Evolutionary conservation across 306 rosid species (phyloP).

Genomic region (Malus fusca): DNA sequence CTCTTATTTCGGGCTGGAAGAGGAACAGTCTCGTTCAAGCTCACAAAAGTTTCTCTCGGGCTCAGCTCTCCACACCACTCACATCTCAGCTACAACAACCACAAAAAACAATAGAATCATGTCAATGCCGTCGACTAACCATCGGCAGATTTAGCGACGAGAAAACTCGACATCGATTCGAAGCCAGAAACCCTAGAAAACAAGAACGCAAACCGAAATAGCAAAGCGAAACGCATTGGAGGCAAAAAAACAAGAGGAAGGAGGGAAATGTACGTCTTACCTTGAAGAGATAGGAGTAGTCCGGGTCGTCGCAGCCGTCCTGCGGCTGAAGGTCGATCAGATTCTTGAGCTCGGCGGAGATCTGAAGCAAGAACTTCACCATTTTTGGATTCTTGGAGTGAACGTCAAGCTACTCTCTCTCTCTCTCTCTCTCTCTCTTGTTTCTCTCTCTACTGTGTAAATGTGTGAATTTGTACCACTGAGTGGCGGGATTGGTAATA

Average conservation of each 20-base stretch:
- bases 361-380: conserved; percentile 74
- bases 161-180: not conserved
- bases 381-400: conserved; percentile 21
- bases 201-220: not conserved
- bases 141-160: not conserved
- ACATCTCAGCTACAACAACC: conserved; percentile 53
- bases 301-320: conserved; percentile 74
- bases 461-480: too few species aligned
- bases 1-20: conserved; percentile 57
- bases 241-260: not conserved
- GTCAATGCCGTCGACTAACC: not conserved
- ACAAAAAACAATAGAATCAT: not conserved
- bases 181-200: not conserved
- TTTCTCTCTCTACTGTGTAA: too few species aligned
- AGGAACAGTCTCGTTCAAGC: conserved; percentile 62
- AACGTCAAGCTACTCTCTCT: not conserved
- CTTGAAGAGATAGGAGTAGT: conserved; percentile 82
- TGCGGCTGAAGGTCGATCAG: conserved; percentile 82
- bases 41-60: conserved; percentile 68
- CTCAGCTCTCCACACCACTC: conserved; percentile 80
- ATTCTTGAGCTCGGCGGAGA: conserved; percentile 71
- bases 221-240: not conserved
- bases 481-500: too few species aligned
- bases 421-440: too few species aligned
- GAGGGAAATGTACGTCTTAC: conserved; percentile 6